Percentiles rank a stretch among this genome's conserved stretches.
phyloP scores from a whole-genome alignment of 768 basidiomycete species.

The Lentinula guzmanii region DNA sequence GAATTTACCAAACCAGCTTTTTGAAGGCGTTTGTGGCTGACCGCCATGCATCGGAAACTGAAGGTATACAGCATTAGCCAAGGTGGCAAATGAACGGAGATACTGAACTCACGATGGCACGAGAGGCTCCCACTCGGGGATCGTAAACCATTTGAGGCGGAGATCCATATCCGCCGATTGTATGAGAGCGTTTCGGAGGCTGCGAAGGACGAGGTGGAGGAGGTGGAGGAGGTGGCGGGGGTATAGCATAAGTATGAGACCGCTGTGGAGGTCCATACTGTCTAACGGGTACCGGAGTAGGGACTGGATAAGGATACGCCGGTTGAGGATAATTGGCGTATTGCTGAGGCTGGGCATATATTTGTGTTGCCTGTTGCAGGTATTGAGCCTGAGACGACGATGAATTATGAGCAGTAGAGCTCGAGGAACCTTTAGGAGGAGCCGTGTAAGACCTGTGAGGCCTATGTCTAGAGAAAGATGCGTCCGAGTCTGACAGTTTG shows the following conservation, averaged over 20 bases:
- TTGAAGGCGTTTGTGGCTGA: background rate
- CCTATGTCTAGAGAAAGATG: background rate
- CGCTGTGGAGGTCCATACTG: background rate
- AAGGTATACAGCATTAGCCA: background rate
- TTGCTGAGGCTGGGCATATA: background rate
- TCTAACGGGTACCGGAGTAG: background rate
- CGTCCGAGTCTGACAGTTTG: background rate
- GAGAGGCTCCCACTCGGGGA: background rate
- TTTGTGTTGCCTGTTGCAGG: background rate
- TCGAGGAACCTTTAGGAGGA: background rate
- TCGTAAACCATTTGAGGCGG: background rate
- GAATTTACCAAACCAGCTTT: slow-evolving; percentile 2
- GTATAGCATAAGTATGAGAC: background rate
- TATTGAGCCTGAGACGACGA: background rate
- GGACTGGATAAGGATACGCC: background rate
- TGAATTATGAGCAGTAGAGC: background rate
- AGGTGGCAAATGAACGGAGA: background rate
- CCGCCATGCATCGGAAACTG: background rate
- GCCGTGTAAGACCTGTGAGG: slow-evolving; percentile 2
- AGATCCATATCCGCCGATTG: background rate
- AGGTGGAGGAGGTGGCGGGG: background rate
- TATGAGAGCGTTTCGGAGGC: background rate
- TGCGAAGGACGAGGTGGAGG: background rate
- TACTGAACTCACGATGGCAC: background rate
- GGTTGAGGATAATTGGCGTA: background rate